A percentile compares a stretch with the other conserved stretches of the same genome.
These are phyloP conservation scores for Dioscorea cayenensis DNA, from an alignment of 116 monocot species.

Conservation along the genomic window DNA sequence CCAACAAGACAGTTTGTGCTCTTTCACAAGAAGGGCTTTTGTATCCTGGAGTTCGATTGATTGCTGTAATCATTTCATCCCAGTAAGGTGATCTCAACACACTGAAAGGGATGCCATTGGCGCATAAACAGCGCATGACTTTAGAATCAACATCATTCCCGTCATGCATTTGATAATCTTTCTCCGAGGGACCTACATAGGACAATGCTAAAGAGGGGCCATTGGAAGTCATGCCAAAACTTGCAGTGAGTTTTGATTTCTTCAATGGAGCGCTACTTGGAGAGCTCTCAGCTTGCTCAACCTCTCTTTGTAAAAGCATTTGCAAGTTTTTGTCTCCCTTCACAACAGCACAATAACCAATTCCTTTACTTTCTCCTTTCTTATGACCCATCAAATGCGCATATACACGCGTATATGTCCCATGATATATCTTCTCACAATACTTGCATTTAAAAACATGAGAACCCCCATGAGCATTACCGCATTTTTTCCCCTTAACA, in stretches of 20 bases:
- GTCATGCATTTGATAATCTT: slow-evolving; percentile 19
- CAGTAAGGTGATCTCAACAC: slow-evolving; percentile 45
- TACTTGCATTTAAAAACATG: slow-evolving; percentile 50
- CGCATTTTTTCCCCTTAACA: slow-evolving; percentile 41
- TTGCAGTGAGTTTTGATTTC: slow-evolving; percentile 32
- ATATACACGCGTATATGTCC: slow-evolving; percentile 51
- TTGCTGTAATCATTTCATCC: slow-evolving; percentile 47
- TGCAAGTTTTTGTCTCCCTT: slow-evolving; percentile 43
- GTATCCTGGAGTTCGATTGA: slow-evolving; percentile 32
- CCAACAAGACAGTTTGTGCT: slow-evolving; percentile 28
- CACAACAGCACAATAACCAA: slow-evolving; percentile 43
- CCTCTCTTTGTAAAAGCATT: slow-evolving; percentile 41
- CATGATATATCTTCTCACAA: slow-evolving; percentile 48
- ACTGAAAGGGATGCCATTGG: slow-evolving; percentile 47
- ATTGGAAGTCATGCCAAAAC: slow-evolving; percentile 16
- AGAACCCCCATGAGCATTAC: slow-evolving; percentile 55
- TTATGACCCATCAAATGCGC: slow-evolving; percentile 56
- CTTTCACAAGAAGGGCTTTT: slow-evolving; percentile 36
- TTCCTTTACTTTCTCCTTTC: slow-evolving; percentile 53
- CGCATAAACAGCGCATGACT: slow-evolving; percentile 39
- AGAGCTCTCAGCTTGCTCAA: slow-evolving; percentile 46
- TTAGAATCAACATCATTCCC: slow-evolving; percentile 37
- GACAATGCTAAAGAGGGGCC: slow-evolving; percentile 39
- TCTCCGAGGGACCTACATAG: slow-evolving; percentile 27
- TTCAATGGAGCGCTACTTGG: slow-evolving; percentile 43